Conservation (phyloP, 495 filamentous ascomycete species). For the Podospora didyma region DNA sequence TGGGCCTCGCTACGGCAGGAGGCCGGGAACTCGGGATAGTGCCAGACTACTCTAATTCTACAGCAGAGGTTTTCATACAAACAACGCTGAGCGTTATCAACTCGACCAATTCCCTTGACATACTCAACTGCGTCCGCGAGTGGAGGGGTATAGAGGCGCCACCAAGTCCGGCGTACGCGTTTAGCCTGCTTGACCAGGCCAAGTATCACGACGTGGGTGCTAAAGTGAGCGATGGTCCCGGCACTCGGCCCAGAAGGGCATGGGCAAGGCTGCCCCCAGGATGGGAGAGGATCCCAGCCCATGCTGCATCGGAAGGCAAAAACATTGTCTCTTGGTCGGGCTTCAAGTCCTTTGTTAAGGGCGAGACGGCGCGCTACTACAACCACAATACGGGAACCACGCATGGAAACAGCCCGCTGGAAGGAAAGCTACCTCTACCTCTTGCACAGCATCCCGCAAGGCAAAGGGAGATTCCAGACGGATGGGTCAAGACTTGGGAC, state of each 20-base stretch:
- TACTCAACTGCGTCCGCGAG: slow-evolving; percentile 1
- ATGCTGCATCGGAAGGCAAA: neutral
- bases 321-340: neutral
- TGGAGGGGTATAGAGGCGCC: neutral
- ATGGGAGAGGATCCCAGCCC: slow-evolving; percentile 2
- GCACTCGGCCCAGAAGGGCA: neutral
- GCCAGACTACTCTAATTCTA: slow-evolving; percentile 2
- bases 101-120: neutral
- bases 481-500: slow-evolving; percentile 4
- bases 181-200: slow-evolving; percentile 4
- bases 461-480: neutral
- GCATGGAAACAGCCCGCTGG: slow-evolving; percentile 5
- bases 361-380: neutral
- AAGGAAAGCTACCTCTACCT: neutral
- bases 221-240: neutral
- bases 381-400: slow-evolving; percentile 4
- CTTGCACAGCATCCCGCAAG: neutral
- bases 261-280: slow-evolving; percentile 2
- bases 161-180: neutral
- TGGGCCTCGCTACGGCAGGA: neutral
- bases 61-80: neutral
- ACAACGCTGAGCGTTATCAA: neutral
- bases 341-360: neutral
- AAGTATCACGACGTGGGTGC: slow-evolving; percentile 4
- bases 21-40: neutral